These are phyloP conservation scores for Apiospora arundinis DNA, from an alignment of 2,329 filamentous ascomycete species.

Conservation along the genomic window DNA sequence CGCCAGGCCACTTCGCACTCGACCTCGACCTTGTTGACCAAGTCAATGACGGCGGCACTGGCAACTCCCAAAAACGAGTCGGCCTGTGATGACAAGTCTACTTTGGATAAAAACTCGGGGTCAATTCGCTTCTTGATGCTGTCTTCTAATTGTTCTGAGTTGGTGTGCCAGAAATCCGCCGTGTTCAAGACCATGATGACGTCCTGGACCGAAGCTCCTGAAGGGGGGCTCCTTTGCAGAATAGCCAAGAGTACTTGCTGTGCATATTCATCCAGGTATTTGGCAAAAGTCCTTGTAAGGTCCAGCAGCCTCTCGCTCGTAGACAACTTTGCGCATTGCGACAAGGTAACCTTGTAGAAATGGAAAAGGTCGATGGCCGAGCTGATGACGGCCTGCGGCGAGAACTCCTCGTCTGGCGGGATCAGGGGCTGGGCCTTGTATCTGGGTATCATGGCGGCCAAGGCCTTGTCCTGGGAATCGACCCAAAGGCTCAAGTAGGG, in stretches of 20 bases:
- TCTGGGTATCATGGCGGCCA: slow-evolving; percentile 83
- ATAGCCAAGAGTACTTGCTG: slow-evolving; percentile 87
- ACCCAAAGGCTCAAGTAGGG: slow-evolving; percentile 98
- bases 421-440: slow-evolving; percentile 83
- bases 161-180: slow-evolving; percentile 95
- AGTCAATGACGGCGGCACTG: slow-evolving; percentile 80
- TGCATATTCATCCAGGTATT: slow-evolving; percentile 93
- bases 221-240: slow-evolving; percentile 62
- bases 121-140: slow-evolving; percentile 93
- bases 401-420: slow-evolving; percentile 89
- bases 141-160: slow-evolving; percentile 91
- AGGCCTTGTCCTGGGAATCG: slow-evolving; percentile 89
- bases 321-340: slow-evolving; percentile 95
- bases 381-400: slow-evolving; percentile 83
- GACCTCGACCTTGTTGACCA: slow-evolving; percentile 84
- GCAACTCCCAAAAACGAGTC: slow-evolving; percentile 96
- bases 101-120: slow-evolving; percentile 71
- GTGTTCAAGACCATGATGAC: slow-evolving; percentile 90
- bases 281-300: slow-evolving; percentile 82
- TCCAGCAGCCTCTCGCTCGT: slow-evolving; percentile 88
- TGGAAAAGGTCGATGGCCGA: slow-evolving; percentile 98
- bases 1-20: slow-evolving; percentile 89
- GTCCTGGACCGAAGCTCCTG: slow-evolving; percentile 69
- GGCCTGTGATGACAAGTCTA: slow-evolving; percentile 91
- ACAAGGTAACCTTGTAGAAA: slow-evolving; percentile 91